Conservation (phyloP, 2,329 filamentous ascomycete genomes). For the Westerdykella aurantiaca region DNA sequence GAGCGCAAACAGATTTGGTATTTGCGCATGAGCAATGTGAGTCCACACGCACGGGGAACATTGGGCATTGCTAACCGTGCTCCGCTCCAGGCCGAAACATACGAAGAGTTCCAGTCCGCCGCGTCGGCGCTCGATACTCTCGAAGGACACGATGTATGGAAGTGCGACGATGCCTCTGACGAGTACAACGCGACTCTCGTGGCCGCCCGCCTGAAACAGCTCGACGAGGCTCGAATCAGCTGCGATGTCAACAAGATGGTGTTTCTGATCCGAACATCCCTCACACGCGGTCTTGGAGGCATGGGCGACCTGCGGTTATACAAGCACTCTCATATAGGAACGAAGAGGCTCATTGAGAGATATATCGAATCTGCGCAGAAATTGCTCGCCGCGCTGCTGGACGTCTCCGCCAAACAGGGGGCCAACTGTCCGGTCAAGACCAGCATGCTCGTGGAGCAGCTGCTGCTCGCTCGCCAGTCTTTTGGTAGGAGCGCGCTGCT, state of each 20-base stretch:
- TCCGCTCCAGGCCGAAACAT: conserved; percentile 55
- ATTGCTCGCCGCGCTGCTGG: conserved; percentile 67
- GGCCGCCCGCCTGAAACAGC: conserved; percentile 60
- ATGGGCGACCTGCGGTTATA: conserved; percentile 83
- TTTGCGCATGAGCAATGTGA: conserved; percentile 60
- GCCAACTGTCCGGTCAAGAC: conserved; percentile 52
- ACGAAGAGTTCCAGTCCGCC: conserved; percentile 67
- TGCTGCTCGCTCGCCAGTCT: conserved; percentile 67
- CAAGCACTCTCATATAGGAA: conserved; percentile 76
- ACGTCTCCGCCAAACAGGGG: conserved; percentile 49
- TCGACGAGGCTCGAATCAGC: conserved; percentile 67
- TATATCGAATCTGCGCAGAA: conserved; percentile 76
- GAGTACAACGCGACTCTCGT: conserved; percentile 70
- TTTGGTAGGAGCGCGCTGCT: conserved; percentile 81
- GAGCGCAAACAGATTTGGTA: conserved; percentile 55
- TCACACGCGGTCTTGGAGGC: conserved; percentile 75
- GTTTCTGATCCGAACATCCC: conserved; percentile 69
- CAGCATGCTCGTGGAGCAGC: conserved; percentile 58
- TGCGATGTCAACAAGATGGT: conserved; percentile 73
- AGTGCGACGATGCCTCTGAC: conserved; percentile 57
- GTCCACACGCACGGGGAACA: conserved; percentile 23
- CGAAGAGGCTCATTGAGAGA: conserved; percentile 77
- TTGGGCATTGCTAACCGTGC: conserved; percentile 16
- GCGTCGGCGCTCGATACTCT: conserved; percentile 72
- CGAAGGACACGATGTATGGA: conserved; percentile 79